Evolutionary conservation across 1,139 yeast species (phyloP), one percentile per base, ranked within the genome.

Genomic region (Kodamaea sp.): DNA sequence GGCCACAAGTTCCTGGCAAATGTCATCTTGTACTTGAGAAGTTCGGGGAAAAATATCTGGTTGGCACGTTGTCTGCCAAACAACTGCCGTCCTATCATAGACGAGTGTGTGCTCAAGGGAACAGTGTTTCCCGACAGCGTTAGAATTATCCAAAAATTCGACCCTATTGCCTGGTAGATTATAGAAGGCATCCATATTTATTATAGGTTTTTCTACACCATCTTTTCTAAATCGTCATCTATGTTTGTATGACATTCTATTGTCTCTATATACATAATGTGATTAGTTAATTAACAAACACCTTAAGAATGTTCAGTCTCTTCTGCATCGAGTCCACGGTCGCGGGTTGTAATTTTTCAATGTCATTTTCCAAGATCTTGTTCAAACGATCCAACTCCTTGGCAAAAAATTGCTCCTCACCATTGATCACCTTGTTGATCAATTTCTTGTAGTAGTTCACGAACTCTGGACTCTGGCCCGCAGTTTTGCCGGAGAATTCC

Each of bases 1-100:
- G 97, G 97, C 2, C 98, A 92, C 61, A 92, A 92, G 53, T 92
- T 69, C 58, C 86, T 92, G 1, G 97, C 97, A 2, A 92, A 92
- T 59, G 85, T 87, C 2, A 71, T 88, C 35, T 75, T 90, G 18
- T 89, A 87, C 53, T 61, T 80, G 42, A 78, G 74, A 45, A 38
- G 48, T 9, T 64, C 82, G 3, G 95, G 95, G 10, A 83, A 85
- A 48, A 78, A 83, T 41, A 76, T 89, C 22, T 89, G 97, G 97
- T 66, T 88, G 51, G 97, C 95, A 1, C 72, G 92, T 45, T 83
- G 94, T 40, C 70, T 76, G 4, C 97, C 97, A 7, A 71, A 71
- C 33, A 87, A 88, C 51, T 87, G 82, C 13, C 70, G 71, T 36
- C 81, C 85, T 1, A 78, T 92, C 11, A 77, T 90, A 5, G 84